Evolutionary conservation across 192 early-diverging fungal genomes (phyloP).

Genomic region (Linnemannia elongata): DNA sequence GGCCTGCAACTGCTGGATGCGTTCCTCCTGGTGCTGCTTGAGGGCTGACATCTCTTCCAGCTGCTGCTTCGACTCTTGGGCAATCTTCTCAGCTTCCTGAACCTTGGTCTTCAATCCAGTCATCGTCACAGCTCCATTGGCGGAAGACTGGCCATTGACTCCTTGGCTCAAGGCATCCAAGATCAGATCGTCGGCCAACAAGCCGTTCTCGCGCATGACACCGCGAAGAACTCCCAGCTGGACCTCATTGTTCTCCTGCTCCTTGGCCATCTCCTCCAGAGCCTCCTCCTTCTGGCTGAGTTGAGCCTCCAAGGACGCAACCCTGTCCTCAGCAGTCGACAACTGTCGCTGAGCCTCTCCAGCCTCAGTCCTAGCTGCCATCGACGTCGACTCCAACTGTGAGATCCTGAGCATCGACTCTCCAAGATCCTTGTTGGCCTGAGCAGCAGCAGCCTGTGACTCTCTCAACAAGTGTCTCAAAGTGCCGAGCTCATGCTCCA

Average conservation of each 20-base stretch:
- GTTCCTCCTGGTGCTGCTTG: constrained; percentile 43
- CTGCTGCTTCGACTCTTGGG: constrained; percentile 33
- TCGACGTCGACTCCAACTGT: constrained; percentile 61
- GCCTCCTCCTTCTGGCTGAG: constrained; percentile 60
- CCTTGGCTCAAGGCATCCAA: constrained; percentile 45
- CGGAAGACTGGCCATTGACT: constrained; percentile 6
- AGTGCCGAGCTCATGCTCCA: constrained; percentile 58
- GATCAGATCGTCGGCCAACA: constrained; percentile 58
- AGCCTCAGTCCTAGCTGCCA: constrained; percentile 60
- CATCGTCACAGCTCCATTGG: constrained; percentile 13
- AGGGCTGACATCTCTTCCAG: constrained; percentile 25
- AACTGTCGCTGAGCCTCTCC: constrained; percentile 53
- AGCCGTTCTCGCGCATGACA: constrained; percentile 62
- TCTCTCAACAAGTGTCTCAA: constrained; percentile 52
- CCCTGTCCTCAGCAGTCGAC: constrained; percentile 59
- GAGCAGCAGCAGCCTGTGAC: constrained; percentile 44
- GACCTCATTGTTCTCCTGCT: constrained; percentile 70
- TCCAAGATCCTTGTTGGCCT: constrained; percentile 55
- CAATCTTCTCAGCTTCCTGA: constrained; percentile 38
- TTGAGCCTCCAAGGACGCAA: constrained; percentile 48
- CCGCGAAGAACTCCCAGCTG: constrained; percentile 65
- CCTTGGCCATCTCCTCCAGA: constrained; percentile 59
- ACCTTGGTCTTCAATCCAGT: constrained; percentile 29
- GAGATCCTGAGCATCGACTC: constrained; percentile 60
- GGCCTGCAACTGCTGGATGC: constrained; percentile 57